These are phyloP conservation scores for Paraphysoderma sedebokerense DNA, from an alignment of 371 early-diverging fungal genomes.

Conservation along the genomic window DNA sequence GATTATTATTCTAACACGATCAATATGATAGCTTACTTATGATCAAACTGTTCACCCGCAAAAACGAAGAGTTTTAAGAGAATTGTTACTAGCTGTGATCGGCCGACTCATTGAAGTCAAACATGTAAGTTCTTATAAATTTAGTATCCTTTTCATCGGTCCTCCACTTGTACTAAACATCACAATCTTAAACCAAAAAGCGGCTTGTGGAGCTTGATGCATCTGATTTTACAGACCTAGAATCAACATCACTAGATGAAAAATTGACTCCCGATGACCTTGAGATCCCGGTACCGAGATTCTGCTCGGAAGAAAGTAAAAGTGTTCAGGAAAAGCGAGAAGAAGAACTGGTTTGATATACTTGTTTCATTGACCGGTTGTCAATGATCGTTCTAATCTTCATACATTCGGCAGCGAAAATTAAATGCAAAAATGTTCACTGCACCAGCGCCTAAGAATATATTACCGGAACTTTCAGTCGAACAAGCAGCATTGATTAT, in stretches of 20 bases:
- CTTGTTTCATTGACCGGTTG: too few relatives aligned
- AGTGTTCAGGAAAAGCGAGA: constrained; percentile 7
- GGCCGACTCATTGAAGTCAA: constrained; percentile 26
- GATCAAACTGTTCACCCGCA: constrained; percentile 35
- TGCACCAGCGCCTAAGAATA: not conserved
- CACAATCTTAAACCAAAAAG: constrained; percentile 8
- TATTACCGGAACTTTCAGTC: constrained; percentile 18
- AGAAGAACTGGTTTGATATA: constrained; percentile 14
- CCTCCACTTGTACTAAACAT: not conserved
- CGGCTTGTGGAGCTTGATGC: constrained; percentile 24
- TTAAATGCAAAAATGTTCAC: too few relatives aligned
- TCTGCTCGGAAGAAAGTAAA: constrained; percentile 22
- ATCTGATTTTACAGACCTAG: constrained; percentile 20
- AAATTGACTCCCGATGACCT: constrained; percentile 29
- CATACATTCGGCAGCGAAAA: too few relatives aligned
- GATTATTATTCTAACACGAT: not conserved
- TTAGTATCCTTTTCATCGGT: not conserved
- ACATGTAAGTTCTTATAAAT: constrained; percentile 13
- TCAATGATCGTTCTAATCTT: too few relatives aligned
- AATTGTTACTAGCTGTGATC: constrained; percentile 21
- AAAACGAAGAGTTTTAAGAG: constrained; percentile 23
- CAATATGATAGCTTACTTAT: constrained; percentile 14
- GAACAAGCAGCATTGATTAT: constrained; percentile 23
- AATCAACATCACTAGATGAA: constrained; percentile 23
- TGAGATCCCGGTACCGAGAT: constrained; percentile 19